Evolutionary conservation across 306 rosid genomes (phyloP), one percentile per base, ranked within the genome.

Genomic region (Rubus parviflorus): DNA sequence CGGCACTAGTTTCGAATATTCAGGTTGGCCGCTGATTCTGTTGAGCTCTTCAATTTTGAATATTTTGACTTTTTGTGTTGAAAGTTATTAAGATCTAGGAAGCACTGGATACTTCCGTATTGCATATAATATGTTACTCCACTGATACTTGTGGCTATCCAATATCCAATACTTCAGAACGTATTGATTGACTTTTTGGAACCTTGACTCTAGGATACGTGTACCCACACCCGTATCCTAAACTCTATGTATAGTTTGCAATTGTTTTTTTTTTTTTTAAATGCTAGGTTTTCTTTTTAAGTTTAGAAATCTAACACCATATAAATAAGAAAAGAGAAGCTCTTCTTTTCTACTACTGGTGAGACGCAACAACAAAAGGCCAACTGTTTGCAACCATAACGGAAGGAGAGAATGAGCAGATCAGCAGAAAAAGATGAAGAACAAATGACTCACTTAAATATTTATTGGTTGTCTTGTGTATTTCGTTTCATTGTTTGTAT

Each of bases 1-100:
- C 97, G 62, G 86, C 96, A 7, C 85, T 95, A 65, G 83, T 89
- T 76, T 88, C 90, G n/a, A 83, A 86, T 72, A 87, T 95, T 80
- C 99, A 92, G 97, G 99, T 92, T 30, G 68, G 70, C 69, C 49
- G 2, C 80, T 78, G 56, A 63, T 71, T 76, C 23, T 79, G 53
- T 80, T 66, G 47, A 17, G 20, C 60, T 30, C 45, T 56, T 38
- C 48, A 20, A 64, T 42, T 71, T 1, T n/a, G 9, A 42, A 63
- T 8, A 57, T 49, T 4, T 9, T 41, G 22, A 17, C 35, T 7
- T 10, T 37, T 47, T 25, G 7, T 65, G 8, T 62, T 35, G n/a
- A 73, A 3, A 45, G 41, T 73, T 51, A 35, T 63, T 37, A 2
- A 22, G n/a, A n/a, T n/a, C n/a, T n/a, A n/a, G 46, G 20, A 42